These are phyloP conservation scores for Fusarium sp. DNA, from an alignment of 2,329 filamentous ascomycete genomes.

Conservation along the genomic window DNA sequence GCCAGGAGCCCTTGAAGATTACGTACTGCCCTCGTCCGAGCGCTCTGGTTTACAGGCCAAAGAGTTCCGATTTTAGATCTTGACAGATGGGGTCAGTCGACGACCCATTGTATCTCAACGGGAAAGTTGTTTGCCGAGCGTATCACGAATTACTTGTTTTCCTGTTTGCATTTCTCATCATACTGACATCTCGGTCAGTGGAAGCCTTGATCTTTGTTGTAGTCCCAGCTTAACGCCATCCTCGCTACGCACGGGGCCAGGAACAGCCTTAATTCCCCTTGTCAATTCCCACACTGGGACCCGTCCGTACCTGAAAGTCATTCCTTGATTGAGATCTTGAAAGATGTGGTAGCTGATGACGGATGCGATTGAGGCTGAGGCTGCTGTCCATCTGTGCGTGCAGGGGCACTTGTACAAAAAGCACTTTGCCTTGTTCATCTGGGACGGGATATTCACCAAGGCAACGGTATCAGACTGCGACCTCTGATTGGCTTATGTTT, in stretches of 20 bases:
- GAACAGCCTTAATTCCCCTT: constrained; percentile 23
- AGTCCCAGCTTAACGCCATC: constrained; percentile 2
- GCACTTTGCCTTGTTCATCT: constrained; percentile 20
- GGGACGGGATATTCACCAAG: constrained; percentile 15
- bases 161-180: background rate
- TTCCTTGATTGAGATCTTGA: constrained; percentile 10
- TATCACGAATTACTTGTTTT: background rate
- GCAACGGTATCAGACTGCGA: constrained; percentile 11
- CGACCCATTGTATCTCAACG: background rate
- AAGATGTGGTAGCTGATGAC: constrained; percentile 36
- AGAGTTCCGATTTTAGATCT: constrained; percentile 20
- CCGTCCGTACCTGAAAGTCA: constrained; percentile 16
- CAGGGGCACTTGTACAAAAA: constrained; percentile 18
- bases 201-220: background rate
- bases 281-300: constrained; percentile 21
- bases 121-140: background rate
- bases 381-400: constrained; percentile 28
- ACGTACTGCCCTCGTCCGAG: constrained; percentile 30
- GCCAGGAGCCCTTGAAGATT: constrained; percentile 21
- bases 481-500: constrained; percentile 11
- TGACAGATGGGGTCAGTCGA: constrained; percentile 17
- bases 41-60: constrained; percentile 2
- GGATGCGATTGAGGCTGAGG: constrained; percentile 40
- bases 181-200: background rate
- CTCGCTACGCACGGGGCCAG: constrained; percentile 29